phyloP scores from a whole-genome alignment of 2,329 filamentous ascomycete species.

The Hortaea sp. region DNA sequence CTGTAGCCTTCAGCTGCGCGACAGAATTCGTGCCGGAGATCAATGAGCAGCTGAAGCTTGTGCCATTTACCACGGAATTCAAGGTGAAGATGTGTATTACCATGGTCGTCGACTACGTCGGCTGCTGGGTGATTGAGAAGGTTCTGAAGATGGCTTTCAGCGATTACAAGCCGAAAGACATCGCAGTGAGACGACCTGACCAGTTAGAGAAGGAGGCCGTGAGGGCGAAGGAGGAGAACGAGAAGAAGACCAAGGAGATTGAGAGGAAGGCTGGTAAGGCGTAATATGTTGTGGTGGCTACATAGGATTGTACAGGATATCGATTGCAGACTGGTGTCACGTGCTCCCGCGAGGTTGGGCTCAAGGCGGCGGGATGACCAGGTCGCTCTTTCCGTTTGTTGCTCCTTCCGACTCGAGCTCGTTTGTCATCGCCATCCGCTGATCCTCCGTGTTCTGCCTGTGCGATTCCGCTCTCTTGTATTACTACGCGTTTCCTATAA shows the following conservation, averaged over 20 bases:
- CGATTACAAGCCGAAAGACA: conserved; percentile 88
- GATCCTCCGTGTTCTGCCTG: not conserved
- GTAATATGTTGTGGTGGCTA: not conserved
- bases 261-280: conserved; percentile 16
- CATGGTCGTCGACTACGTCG: conserved; percentile 80
- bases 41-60: conserved; percentile 84
- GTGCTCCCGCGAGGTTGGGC: not conserved
- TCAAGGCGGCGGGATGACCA: not conserved
- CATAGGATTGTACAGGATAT: not conserved
- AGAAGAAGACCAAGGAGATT: conserved; percentile 30
- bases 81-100: conserved; percentile 71
- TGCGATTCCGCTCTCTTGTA: not conserved
- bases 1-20: conserved; percentile 84
- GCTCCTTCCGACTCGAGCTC: not conserved
- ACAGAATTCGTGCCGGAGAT: conserved; percentile 93
- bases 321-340: not conserved
- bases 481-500: too few relatives aligned
- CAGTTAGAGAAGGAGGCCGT: conserved; percentile 68
- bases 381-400: not conserved
- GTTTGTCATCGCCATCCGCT: not conserved
- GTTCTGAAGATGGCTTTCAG: conserved; percentile 76
- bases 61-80: conserved; percentile 82
- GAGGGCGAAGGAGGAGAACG: conserved; percentile 48
- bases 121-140: conserved; percentile 82
- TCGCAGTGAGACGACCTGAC: conserved; percentile 75